These are phyloP conservation scores for Aureobasidium sp. DNA, from an alignment of 2,329 filamentous ascomycete genomes.

Conservation along the genomic window DNA sequence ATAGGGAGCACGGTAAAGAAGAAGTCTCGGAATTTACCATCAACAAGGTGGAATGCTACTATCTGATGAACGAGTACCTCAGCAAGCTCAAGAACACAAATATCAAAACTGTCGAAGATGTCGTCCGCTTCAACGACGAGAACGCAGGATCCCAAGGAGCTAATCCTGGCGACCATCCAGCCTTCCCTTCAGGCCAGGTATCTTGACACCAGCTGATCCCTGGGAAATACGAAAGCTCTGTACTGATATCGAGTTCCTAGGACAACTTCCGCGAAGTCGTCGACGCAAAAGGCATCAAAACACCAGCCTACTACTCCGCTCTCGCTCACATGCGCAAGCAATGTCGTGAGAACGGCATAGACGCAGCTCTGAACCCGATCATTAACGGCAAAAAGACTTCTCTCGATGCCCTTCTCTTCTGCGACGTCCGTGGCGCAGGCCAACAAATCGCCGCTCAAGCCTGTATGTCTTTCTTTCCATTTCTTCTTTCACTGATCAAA, in stretches of 20 bases:
- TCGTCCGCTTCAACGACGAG: slow-evolving; percentile 16
- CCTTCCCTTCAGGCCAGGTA: slow-evolving; percentile 23
- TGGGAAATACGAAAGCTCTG: too few species aligned
- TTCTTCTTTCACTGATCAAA: neutral
- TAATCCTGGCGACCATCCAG: slow-evolving; percentile 18
- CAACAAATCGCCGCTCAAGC: slow-evolving; percentile 27
- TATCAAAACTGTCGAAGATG: slow-evolving; percentile 17
- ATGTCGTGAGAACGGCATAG: slow-evolving; percentile 23
- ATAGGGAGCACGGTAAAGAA: slow-evolving; percentile 14
- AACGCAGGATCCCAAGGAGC: slow-evolving; percentile 20
- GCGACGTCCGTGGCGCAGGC: slow-evolving; percentile 21
- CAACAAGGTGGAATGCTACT: slow-evolving; percentile 19
- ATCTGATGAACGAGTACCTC: slow-evolving; percentile 18
- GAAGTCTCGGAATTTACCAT: slow-evolving; percentile 18
- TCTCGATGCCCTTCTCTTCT: slow-evolving; percentile 24
- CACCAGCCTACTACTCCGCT: slow-evolving; percentile 20
- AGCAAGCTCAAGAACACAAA: slow-evolving; percentile 16
- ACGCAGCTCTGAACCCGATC: slow-evolving; percentile 18
- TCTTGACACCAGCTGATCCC: neutral
- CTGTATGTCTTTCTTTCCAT: neutral
- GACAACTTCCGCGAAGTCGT: slow-evolving; percentile 17
- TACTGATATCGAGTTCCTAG: neutral
- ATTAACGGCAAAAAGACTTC: slow-evolving; percentile 21
- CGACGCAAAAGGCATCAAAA: slow-evolving; percentile 16
- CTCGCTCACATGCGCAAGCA: slow-evolving; percentile 21